Conservation (phyloP, 495 filamentous ascomycete genomes). For the Aspergillus heteromorphus region DNA sequence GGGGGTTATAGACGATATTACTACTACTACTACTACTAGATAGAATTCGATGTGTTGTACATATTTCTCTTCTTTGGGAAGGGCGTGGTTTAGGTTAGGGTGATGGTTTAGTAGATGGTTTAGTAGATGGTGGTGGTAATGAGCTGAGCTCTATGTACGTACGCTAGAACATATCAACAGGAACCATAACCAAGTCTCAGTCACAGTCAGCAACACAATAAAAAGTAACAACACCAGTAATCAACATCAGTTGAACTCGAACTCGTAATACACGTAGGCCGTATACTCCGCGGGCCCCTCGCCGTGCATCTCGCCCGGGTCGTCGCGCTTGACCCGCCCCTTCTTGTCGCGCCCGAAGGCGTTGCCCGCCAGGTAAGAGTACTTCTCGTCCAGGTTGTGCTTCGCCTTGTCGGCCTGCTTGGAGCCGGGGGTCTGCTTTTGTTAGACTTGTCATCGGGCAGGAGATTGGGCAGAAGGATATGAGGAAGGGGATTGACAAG, state of each 20-base stretch:
- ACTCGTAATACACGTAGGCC: slow-evolving; percentile 95
- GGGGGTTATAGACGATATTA: too few relatives aligned
- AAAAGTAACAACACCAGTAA: not conserved
- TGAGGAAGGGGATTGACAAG: too few relatives aligned
- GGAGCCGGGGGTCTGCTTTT: slow-evolving; percentile 60
- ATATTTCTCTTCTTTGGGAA: not conserved
- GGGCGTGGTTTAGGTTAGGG: not conserved
- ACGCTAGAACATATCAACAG: not conserved
- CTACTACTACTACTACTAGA: too few relatives aligned
- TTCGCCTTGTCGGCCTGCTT: slow-evolving; percentile 82
- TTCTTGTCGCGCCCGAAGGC: slow-evolving; percentile 93
- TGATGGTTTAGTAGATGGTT: not conserved
- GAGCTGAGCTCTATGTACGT: not conserved
- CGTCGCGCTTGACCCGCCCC: slow-evolving; percentile 82
- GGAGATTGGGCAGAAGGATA: too few relatives aligned
- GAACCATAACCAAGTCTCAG: too few relatives aligned
- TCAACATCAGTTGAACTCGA: slow-evolving; percentile 57
- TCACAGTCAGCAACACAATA: not conserved
- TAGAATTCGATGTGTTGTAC: not conserved
- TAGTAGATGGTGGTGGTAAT: not conserved
- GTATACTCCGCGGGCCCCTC: slow-evolving; percentile 79
- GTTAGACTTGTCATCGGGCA: slow-evolving; percentile 2
- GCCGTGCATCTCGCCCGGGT: slow-evolving; percentile 79
- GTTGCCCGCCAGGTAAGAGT: slow-evolving; percentile 90
- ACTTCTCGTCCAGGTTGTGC: slow-evolving; percentile 70